Base-by-base conservation (phyloP, 2,329 filamentous ascomycete genomes). In the Alternaria brassicae region DNA sequence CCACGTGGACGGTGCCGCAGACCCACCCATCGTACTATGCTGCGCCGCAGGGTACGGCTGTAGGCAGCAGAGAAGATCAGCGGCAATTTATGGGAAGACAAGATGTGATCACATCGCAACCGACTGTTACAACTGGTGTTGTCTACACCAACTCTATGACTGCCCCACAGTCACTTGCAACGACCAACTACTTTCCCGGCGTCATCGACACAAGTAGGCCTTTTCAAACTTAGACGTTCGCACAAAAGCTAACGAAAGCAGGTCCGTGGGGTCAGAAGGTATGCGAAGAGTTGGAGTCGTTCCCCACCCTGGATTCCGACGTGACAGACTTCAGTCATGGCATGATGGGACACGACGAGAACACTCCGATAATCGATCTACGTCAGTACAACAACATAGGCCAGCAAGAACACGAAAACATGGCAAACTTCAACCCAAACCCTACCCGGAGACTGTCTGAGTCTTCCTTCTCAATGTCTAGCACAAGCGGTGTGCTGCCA, bases 391-490 rank as follows among this genome's bases (percentile, higher is more conserved):
- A 72, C 32, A 64, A 68, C 12, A 71, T 74, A 59, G 65, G 71
- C 4, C 73, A 74, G 25, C 70, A 68, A 6, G 76, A 78, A n/a
- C 60, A 60, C 28, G 72, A 75, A 6, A 66, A 65, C 39, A 60
- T 71, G 56, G 61, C 69, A 17, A 67, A 61, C 12, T 77, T 74
- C 66, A 72, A 82, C 53, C 80, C 79, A n/a, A 76, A 84, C 44
- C 84, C 85, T 62, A 81, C 84, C 45, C 84, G 89, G 59, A 85
- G 88, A 61, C 85, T 91, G 81, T 91, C 89, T 19, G 89, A 89
- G 47, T 91, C 89, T 2, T 91, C 89, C 1, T 90, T 91, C 71
- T 90, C 89, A 37, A 85, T 91, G 79, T 91, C 89, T 15, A 91
- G 79, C 62, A 79, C 74, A 25, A 77, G 88, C 19, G 67, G 67